A percentile compares a stretch with the other conserved stretches of the same genome.
phyloP scores from a whole-genome alignment of 257 asterid species.

The Striga asiatica region DNA sequence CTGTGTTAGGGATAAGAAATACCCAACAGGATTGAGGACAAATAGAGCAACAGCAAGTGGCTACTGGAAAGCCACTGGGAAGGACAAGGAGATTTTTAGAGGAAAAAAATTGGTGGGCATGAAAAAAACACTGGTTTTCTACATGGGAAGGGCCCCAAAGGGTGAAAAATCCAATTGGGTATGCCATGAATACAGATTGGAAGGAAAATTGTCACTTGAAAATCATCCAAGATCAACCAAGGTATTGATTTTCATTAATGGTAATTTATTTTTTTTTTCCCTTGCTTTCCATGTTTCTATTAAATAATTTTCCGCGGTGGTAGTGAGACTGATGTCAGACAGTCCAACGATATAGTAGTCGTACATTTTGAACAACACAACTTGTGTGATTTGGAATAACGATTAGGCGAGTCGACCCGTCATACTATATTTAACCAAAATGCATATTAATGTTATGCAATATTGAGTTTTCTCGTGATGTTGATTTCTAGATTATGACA shows the following conservation, averaged over 20 bases:
- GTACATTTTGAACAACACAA: too few relatives aligned
- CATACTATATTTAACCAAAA: too few relatives aligned
- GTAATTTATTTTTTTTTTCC: neutral
- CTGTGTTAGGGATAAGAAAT: conserved; percentile 66
- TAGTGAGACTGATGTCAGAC: too few relatives aligned
- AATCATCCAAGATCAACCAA: conserved; percentile 26
- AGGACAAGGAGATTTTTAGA: conserved; percentile 64
- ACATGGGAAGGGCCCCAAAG: conserved; percentile 75
- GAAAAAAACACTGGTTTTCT: conserved; percentile 81
- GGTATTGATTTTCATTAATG: conserved; percentile 22
- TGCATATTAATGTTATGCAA: too few relatives aligned
- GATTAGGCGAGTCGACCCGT: too few relatives aligned
- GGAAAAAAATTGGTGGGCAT: conserved; percentile 55
- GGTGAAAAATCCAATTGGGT: conserved; percentile 88
- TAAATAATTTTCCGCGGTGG: too few relatives aligned
- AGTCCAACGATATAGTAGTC: too few relatives aligned
- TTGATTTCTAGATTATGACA: too few relatives aligned
- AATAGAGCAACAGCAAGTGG: conserved; percentile 78
- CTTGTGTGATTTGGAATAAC: too few relatives aligned
- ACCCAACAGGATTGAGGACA: conserved; percentile 74
- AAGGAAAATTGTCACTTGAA: conserved; percentile 34
- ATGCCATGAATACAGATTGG: conserved; percentile 66
- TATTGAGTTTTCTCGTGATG: too few relatives aligned
- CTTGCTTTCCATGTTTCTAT: neutral
- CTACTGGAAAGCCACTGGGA: conserved; percentile 91